A percentile compares a stretch with the other conserved stretches of the same genome.
These are phyloP conservation scores for Coprinopsis sp. DNA, from an alignment of 768 basidiomycete genomes.

Conservation along the genomic window DNA sequence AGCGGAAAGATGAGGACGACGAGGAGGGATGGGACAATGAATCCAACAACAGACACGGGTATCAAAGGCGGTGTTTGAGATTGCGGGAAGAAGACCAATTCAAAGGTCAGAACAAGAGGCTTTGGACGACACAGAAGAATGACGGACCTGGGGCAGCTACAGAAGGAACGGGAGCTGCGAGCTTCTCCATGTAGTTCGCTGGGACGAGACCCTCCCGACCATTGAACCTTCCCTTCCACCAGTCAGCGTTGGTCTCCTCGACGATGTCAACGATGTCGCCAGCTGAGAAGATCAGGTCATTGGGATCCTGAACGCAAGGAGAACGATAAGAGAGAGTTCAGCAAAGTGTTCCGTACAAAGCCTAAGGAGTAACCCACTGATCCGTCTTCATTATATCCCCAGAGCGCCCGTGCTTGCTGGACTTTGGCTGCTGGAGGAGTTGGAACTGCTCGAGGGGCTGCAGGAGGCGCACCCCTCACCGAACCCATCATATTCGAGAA, in stretches of 20 bases:
- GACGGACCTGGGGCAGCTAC: conserved; percentile 21
- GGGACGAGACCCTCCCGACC: conserved; percentile 76
- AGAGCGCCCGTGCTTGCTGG: conserved; percentile 49
- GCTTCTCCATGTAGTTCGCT: conserved; percentile 64
- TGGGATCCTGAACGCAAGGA: conserved; percentile 48
- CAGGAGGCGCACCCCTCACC: conserved; percentile 10
- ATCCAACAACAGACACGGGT: no score
- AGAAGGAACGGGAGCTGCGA: conserved; percentile 20
- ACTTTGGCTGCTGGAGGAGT: conserved; percentile 14
- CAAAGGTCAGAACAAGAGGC: no score
- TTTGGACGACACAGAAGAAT: no score
- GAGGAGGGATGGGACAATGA: no score
- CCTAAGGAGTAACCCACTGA: conserved; percentile 28
- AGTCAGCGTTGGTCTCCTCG: conserved; percentile 77
- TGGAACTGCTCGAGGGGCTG: conserved; percentile 14
- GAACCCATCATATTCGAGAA: conserved; percentile 15
- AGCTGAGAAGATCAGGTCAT: conserved; percentile 72
- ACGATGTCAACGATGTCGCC: conserved; percentile 79
- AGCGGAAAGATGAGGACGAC: no score
- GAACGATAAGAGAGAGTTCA: conserved; percentile 3
- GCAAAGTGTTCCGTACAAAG: not conserved
- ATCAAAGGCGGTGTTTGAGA: no score
- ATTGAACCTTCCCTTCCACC: conserved; percentile 74
- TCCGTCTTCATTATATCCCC: conserved; percentile 64
- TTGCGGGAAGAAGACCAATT: no score